phyloP scores from a whole-genome alignment of 768 basidiomycete species.

The Lentinula sp. region DNA sequence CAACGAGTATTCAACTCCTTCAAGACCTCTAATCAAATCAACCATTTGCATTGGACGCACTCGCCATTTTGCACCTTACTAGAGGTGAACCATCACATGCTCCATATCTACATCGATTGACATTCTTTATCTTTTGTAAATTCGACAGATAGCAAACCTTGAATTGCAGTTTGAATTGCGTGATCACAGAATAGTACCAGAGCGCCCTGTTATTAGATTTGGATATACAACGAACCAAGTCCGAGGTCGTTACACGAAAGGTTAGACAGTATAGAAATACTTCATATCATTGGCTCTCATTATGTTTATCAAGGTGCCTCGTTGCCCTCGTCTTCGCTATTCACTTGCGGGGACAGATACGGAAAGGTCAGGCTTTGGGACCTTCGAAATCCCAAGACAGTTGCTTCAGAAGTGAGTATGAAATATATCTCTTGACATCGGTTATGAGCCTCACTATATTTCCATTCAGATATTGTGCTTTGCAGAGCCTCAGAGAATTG shows the following conservation, averaged over 20 bases:
- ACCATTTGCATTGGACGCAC: constrained; percentile 32
- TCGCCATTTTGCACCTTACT: constrained; percentile 34
- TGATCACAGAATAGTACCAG: constrained; percentile 34
- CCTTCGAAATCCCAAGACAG: constrained; percentile 27
- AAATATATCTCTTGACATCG: not conserved
- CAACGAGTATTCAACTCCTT: constrained; percentile 34
- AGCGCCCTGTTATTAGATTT: constrained; percentile 32
- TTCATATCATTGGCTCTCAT: not conserved
- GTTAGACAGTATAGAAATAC: constrained; percentile 14
- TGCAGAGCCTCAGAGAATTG: constrained; percentile 24
- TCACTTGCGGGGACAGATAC: constrained; percentile 36
- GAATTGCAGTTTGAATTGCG: constrained; percentile 50
- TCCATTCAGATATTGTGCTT: constrained; percentile 25
- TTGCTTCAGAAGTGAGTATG: constrained; percentile 17
- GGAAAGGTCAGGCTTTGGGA: constrained; percentile 44
- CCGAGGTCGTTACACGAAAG: constrained; percentile 41
- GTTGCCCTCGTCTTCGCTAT: constrained; percentile 20
- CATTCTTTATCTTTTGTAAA: not conserved
- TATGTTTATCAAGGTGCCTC: constrained; percentile 6
- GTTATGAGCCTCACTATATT: not conserved
- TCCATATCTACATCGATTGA: not conserved
- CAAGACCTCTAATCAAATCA: constrained; percentile 35
- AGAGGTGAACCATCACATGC: constrained; percentile 26
- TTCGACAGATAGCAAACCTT: constrained; percentile 36
- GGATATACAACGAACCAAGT: constrained; percentile 30